A percentile compares a stretch with the other conserved stretches of the same genome.
phyloP scores from a whole-genome alignment of 257 asterid genomes.

The Craterostigma plantagineum region DNA sequence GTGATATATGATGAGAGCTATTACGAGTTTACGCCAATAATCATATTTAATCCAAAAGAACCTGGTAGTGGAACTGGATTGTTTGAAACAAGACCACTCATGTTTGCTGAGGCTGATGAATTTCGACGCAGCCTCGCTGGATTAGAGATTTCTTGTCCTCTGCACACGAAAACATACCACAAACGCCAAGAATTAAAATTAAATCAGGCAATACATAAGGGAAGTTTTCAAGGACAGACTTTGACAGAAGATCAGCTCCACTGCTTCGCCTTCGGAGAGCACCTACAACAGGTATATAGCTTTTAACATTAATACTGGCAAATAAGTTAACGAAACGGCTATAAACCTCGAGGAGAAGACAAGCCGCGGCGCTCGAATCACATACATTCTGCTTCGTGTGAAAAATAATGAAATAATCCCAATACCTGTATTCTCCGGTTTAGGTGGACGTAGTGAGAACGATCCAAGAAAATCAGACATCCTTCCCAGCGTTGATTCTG shows the following conservation, averaged over 20 bases:
- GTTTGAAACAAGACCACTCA: constrained; percentile 33
- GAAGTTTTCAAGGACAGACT: constrained; percentile 17
- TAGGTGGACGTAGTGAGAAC: constrained; percentile 33
- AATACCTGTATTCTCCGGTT: constrained; percentile 45
- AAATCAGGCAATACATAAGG: not conserved
- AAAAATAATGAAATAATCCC: constrained; percentile 5
- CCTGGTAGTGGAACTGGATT: constrained; percentile 35
- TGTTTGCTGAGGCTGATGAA: constrained; percentile 54
- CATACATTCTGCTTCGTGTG: too few relatives aligned
- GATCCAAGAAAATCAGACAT: constrained; percentile 63
- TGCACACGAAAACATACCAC: constrained; percentile 21
- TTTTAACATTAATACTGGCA: not conserved
- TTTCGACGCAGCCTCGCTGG: constrained; percentile 52
- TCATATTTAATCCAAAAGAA: constrained; percentile 8
- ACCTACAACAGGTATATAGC: constrained; percentile 25
- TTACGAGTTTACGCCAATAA: too few relatives aligned
- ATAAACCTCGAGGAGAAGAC: too few relatives aligned
- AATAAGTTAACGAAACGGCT: not conserved
- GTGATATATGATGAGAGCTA: constrained; percentile 3
- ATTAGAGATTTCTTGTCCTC: constrained; percentile 35
- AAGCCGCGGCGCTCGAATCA: too few relatives aligned
- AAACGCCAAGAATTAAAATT: not conserved
- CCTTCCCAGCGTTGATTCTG: constrained; percentile 56
- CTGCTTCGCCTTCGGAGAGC: constrained; percentile 54
- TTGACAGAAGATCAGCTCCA: constrained; percentile 41